phyloP scores from a whole-genome alignment of 441 rosid genomes.

The Euphorbia celastroides region DNA sequence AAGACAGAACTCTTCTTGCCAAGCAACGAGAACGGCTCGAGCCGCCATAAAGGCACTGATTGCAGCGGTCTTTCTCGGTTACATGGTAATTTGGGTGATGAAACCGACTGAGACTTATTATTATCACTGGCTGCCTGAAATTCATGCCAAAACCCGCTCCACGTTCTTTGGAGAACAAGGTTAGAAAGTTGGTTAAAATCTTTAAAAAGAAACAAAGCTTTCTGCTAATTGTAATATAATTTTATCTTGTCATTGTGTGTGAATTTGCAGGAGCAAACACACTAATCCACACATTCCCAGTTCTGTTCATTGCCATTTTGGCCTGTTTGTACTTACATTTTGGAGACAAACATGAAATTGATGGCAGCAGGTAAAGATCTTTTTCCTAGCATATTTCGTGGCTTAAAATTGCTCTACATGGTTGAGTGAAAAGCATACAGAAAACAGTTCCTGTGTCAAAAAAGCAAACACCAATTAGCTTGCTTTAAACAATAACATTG shows the following conservation, averaged over 20 bases:
- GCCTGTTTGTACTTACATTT: slow-evolving; percentile 41
- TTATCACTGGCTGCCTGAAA: slow-evolving; percentile 29
- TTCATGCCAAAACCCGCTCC: slow-evolving; percentile 25
- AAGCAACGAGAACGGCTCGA: slow-evolving; percentile 12
- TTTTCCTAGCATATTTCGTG: background rate
- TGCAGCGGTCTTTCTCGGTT: slow-evolving; percentile 32
- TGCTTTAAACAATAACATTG: too few relatives aligned
- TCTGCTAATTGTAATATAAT: background rate
- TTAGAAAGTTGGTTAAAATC: background rate
- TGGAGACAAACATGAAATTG: slow-evolving; percentile 16
- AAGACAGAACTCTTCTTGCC: background rate
- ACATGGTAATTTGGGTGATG: slow-evolving; percentile 43
- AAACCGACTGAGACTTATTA: slow-evolving; percentile 32
- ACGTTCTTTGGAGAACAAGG: slow-evolving; percentile 41
- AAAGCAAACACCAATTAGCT: too few relatives aligned
- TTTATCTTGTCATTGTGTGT: background rate
- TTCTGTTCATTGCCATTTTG: slow-evolving; percentile 40
- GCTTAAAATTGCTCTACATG: too few relatives aligned
- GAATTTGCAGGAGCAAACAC: slow-evolving; percentile 26
- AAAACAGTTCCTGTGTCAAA: too few relatives aligned
- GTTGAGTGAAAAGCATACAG: too few relatives aligned
- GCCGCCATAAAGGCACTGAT: slow-evolving; percentile 21
- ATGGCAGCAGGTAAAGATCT: slow-evolving; percentile 7
- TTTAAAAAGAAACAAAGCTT: background rate
- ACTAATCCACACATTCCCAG: slow-evolving; percentile 39